phyloP scores from a whole-genome alignment of 176 grass and related monocot species.

The Saccharum spontaneum region DNA sequence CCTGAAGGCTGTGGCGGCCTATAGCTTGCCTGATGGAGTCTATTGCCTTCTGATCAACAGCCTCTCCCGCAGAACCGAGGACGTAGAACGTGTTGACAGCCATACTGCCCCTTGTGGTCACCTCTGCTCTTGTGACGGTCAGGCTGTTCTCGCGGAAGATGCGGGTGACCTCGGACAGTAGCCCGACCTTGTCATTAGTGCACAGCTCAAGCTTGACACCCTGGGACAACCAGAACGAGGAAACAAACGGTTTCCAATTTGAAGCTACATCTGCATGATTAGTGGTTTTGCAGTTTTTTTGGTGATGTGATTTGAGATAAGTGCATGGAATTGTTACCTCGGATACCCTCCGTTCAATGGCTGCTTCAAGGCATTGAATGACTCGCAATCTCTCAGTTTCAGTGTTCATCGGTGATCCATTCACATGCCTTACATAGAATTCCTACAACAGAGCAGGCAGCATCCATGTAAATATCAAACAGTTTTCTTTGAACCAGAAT shows the following conservation, averaged over 20 bases:
- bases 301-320: not conserved
- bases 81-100: slow-evolving; percentile 83
- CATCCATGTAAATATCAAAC: not conserved
- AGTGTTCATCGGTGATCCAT: slow-evolving; percentile 70
- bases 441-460: slow-evolving; percentile 37
- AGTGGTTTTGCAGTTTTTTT: not conserved
- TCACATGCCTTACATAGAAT: slow-evolving; percentile 78
- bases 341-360: slow-evolving; percentile 73
- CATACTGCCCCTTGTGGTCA: slow-evolving; percentile 60
- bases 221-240: slow-evolving; percentile 26
- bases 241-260: slow-evolving; percentile 8
- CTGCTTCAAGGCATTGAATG: slow-evolving; percentile 77
- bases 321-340: slow-evolving; percentile 53
- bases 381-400: slow-evolving; percentile 69
- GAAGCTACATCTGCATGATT: not conserved
- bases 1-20: slow-evolving; percentile 65
- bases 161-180: slow-evolving; percentile 78
- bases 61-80: slow-evolving; percentile 46
- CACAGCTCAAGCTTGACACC: slow-evolving; percentile 81
- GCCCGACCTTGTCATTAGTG: slow-evolving; percentile 64
- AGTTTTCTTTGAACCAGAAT: slow-evolving; percentile 18
- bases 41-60: slow-evolving; percentile 70
- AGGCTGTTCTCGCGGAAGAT: slow-evolving; percentile 88
- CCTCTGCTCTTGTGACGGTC: slow-evolving; percentile 74
- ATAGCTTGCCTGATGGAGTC: slow-evolving; percentile 71